These are phyloP conservation scores for Camelina hispida DNA, from an alignment of 345 rosid genomes.

Conservation along the genomic window DNA sequence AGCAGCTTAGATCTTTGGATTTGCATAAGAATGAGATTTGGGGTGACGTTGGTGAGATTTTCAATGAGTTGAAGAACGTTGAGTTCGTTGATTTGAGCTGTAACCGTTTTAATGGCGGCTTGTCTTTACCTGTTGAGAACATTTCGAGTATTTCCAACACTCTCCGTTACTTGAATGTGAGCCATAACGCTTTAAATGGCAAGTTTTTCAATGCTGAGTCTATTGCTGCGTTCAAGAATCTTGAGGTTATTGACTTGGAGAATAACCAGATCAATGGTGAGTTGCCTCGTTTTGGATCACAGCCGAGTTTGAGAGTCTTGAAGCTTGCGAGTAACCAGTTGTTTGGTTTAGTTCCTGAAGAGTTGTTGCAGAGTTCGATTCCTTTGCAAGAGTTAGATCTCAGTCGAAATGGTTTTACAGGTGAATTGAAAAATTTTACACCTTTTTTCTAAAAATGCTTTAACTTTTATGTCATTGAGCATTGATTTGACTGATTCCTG, in stretches of 20 bases:
- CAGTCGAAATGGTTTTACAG: constrained; percentile 85
- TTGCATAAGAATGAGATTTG: constrained; percentile 59
- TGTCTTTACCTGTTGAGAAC: constrained; percentile 52
- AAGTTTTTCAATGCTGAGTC: constrained; percentile 58
- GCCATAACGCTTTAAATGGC: constrained; percentile 65
- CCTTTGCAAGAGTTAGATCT: constrained; percentile 83
- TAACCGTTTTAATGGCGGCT: constrained; percentile 65
- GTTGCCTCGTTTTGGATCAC: constrained; percentile 66
- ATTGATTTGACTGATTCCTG: constrained; percentile 30
- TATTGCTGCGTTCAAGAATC: constrained; percentile 62
- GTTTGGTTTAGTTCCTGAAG: constrained; percentile 65
- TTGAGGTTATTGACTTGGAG: constrained; percentile 73
- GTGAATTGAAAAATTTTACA: constrained; percentile 40
- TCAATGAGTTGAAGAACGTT: constrained; percentile 66
- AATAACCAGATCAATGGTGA: constrained; percentile 59
- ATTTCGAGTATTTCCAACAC: constrained; percentile 81
- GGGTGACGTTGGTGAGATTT: constrained; percentile 65
- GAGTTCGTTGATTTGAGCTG: constrained; percentile 85
- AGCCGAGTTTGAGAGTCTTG: constrained; percentile 60
- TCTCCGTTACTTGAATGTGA: constrained; percentile 62
- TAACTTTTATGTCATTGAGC: constrained; percentile 2
- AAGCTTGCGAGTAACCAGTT: constrained; percentile 68
- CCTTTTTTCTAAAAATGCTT: background rate
- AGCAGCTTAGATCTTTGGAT: constrained; percentile 78
- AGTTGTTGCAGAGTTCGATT: constrained; percentile 61